A percentile compares a stretch with the other conserved stretches of the same genome.
phyloP scores from a whole-genome alignment of 768 basidiomycete species.

The Mycena latifolia region DNA sequence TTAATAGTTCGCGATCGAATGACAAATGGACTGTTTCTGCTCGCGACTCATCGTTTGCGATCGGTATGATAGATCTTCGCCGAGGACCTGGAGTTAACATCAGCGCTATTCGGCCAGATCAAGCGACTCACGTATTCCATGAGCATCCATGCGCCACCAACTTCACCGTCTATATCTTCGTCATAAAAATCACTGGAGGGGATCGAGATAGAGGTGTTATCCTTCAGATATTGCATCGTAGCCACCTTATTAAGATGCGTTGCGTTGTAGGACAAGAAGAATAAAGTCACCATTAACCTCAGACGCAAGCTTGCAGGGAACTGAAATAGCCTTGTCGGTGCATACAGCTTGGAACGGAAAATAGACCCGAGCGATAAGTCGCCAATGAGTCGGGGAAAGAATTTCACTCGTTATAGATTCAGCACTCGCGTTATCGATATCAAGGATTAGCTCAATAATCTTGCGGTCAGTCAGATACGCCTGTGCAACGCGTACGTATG shows the following conservation, averaged over 20 bases:
- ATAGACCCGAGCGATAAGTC: constrained; percentile 1
- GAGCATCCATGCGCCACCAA: constrained; percentile 30
- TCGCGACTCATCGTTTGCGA: constrained; percentile 15
- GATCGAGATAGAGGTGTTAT: too few species aligned
- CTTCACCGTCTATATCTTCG: constrained; percentile 18
- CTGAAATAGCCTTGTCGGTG: not conserved
- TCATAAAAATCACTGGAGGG: not conserved
- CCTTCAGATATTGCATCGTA: too few species aligned
- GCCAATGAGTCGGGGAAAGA: too few species aligned
- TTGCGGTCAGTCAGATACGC: too few species aligned
- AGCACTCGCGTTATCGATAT: too few species aligned
- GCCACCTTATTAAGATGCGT: too few species aligned
- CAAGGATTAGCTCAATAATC: too few species aligned
- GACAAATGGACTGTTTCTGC: constrained; percentile 15
- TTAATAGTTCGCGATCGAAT: constrained; percentile 23
- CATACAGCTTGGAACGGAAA: not conserved
- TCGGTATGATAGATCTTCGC: too few species aligned
- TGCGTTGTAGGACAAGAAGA: too few species aligned
- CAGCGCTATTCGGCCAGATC: constrained; percentile 8
- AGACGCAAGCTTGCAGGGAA: constrained; percentile 1
- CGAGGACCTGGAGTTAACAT: not conserved
- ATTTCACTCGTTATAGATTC: too few species aligned
- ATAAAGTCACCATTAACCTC: constrained; percentile 1
- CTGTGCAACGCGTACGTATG: too few species aligned
- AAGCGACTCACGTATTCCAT: constrained; percentile 32